Evolutionary conservation across 2,329 filamentous ascomycete genomes (phyloP).

Genomic region (Ophiocordyceps camponoti-saundersi): DNA sequence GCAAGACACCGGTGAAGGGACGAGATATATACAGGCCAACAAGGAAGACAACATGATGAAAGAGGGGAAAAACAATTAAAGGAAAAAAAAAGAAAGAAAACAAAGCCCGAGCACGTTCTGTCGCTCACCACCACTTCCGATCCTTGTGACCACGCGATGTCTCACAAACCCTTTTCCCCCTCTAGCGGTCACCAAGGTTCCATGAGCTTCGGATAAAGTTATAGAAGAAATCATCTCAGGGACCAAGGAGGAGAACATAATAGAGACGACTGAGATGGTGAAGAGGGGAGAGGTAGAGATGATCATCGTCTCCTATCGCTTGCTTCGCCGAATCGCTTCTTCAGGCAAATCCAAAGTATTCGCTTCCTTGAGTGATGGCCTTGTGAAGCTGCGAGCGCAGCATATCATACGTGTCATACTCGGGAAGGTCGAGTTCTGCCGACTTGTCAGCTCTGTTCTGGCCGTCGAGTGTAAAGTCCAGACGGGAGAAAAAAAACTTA

Average conservation of each 20-base stretch:
- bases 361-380: slow-evolving; percentile 92
- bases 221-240: too few relatives aligned
- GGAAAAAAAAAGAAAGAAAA: neutral
- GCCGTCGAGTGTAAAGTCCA: neutral
- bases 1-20: neutral
- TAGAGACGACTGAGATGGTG: too few relatives aligned
- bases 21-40: neutral
- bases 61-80: neutral
- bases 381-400: slow-evolving; percentile 80
- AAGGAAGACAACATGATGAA: neutral
- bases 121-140: neutral
- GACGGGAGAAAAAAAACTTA: slow-evolving; percentile 35
- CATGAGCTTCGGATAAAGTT: too few relatives aligned
- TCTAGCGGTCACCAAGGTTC: too few relatives aligned
- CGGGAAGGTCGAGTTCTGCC: slow-evolving; percentile 89
- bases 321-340: slow-evolving; percentile 19
- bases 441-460: neutral
- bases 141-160: too few relatives aligned
- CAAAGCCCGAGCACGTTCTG: neutral
- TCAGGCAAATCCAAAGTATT: slow-evolving; percentile 91
- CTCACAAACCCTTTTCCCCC: too few relatives aligned
- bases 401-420: slow-evolving; percentile 91
- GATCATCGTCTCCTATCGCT: too few relatives aligned
- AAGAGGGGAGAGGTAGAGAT: too few relatives aligned
- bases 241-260: too few relatives aligned